Evolutionary conservation across 371 early-diverging fungal genomes (phyloP).

Genomic region (Choanephora cucurbitarum): DNA sequence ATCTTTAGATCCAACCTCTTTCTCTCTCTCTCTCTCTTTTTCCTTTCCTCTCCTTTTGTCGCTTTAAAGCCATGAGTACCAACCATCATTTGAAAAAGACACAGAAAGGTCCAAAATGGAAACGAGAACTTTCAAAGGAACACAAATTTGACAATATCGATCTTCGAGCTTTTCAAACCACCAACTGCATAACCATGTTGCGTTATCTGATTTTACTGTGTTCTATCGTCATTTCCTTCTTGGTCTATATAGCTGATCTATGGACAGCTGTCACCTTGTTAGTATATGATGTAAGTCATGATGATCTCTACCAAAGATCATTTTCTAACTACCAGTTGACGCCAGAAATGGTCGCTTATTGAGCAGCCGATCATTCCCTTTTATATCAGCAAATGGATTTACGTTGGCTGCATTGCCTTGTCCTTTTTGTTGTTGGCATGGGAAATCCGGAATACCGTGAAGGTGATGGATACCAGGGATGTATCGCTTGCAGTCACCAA

Average conservation of each 20-base stretch:
- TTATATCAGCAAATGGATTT: conserved; percentile 63
- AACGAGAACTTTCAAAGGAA: conserved; percentile 78
- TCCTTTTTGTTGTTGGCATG: conserved; percentile 70
- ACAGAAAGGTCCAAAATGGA: conserved; percentile 65
- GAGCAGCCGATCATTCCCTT: conserved; percentile 43
- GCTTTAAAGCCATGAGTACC: conserved; percentile 1
- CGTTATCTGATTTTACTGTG: conserved; percentile 67
- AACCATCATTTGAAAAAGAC: conserved; percentile 4
- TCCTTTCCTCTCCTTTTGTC: not conserved
- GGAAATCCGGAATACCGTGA: conserved; percentile 72
- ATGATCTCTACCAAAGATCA: not conserved
- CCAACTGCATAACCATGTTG: conserved; percentile 40
- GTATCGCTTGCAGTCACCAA: conserved; percentile 81
- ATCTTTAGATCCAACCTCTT: not conserved
- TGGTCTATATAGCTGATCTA: conserved; percentile 74
- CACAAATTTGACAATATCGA: conserved; percentile 91
- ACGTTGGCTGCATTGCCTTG: conserved; percentile 66
- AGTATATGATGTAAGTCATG: conserved; percentile 37
- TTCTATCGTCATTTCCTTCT: conserved; percentile 70
- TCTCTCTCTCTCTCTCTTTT: not conserved
- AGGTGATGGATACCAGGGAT: conserved; percentile 68
- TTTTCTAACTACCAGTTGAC: too few species aligned
- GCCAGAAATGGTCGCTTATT: conserved; percentile 38
- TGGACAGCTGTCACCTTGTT: conserved; percentile 65
- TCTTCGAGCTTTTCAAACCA: conserved; percentile 72